A percentile compares a stretch with the other conserved stretches of the same genome.
phyloP scores from a whole-genome alignment of 306 rosid species.

The Morella rubra region DNA sequence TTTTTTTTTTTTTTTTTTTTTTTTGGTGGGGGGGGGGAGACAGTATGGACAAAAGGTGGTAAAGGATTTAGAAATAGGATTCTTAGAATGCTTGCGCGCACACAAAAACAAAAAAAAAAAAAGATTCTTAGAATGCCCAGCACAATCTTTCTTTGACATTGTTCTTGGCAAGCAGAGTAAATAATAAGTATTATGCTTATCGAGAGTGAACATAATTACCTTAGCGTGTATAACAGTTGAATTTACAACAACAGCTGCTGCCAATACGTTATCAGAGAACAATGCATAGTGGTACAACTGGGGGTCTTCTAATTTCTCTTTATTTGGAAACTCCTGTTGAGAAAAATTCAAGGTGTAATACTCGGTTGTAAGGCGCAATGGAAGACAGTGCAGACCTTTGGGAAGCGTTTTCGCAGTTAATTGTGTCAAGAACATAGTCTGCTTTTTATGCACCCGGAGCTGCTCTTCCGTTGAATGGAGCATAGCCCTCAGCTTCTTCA shows the following conservation, averaged over 20 bases:
- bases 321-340: slow-evolving; percentile 66
- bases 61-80: background rate
- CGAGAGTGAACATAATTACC: slow-evolving; percentile 39
- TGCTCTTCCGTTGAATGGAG: slow-evolving; percentile 89
- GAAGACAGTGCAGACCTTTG: slow-evolving; percentile 97
- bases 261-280: slow-evolving; percentile 92
- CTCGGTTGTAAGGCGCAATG: slow-evolving; percentile 93
- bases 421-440: slow-evolving; percentile 86
- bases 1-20: no score
- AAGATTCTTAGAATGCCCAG: background rate
- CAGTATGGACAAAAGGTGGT: background rate
- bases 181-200: slow-evolving; percentile 5
- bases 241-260: slow-evolving; percentile 91
- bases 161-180: slow-evolving; percentile 13
- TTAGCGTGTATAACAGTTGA: slow-evolving; percentile 73
- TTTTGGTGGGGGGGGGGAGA: no score
- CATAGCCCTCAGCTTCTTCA: slow-evolving; percentile 94
- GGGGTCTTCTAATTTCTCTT: slow-evolving; percentile 78
- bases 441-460: slow-evolving; percentile 83
- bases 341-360: slow-evolving; percentile 76
- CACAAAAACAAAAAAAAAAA: no score
- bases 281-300: slow-evolving; percentile 77
- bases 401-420: slow-evolving; percentile 95
- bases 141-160: slow-evolving; percentile 4
- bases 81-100: background rate